Conservation (phyloP, 1,139 yeast genomes). For the Magnusiomyces tetraspermus region DNA sequence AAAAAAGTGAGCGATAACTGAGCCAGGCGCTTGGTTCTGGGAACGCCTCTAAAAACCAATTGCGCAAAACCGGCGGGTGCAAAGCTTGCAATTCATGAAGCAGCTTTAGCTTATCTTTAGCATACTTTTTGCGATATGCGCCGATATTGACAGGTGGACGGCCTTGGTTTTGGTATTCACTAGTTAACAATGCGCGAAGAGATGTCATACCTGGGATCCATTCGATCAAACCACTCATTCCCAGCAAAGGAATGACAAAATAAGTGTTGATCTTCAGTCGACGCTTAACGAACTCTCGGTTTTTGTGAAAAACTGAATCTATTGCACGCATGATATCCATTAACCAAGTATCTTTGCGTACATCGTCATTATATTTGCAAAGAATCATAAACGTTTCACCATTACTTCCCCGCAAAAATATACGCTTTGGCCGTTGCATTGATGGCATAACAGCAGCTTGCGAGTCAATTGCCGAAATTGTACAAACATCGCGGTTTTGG, state of each 20-base stretch:
- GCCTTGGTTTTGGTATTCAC: slow-evolving; percentile 34
- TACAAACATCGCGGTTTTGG: slow-evolving; percentile 43
- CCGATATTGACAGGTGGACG: neutral
- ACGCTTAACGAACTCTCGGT: slow-evolving; percentile 65
- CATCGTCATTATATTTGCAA: slow-evolving; percentile 82
- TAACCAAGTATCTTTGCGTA: slow-evolving; percentile 88
- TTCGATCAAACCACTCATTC: slow-evolving; percentile 82
- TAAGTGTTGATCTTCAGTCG: slow-evolving; percentile 66
- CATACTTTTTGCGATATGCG: neutral
- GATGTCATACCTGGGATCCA: slow-evolving; percentile 85
- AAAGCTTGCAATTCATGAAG: slow-evolving; percentile 23
- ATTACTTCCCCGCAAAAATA: slow-evolving; percentile 70
- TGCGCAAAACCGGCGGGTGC: slow-evolving; percentile 68
- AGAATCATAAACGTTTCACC: slow-evolving; percentile 61
- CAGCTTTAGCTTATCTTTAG: slow-evolving; percentile 5
- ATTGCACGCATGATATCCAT: slow-evolving; percentile 89
- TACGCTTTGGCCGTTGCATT: slow-evolving; percentile 76
- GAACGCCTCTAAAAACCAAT: slow-evolving; percentile 82
- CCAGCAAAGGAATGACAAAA: slow-evolving; percentile 83
- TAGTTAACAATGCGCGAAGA: slow-evolving; percentile 54
- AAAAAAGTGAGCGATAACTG: slow-evolving; percentile 60
- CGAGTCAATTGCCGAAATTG: slow-evolving; percentile 48
- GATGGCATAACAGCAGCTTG: slow-evolving; percentile 64
- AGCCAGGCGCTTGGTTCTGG: slow-evolving; percentile 91
- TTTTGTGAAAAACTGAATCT: slow-evolving; percentile 57